phyloP scores from a whole-genome alignment of 208 protist genomes.

The Acanthamoeba healyi region DNA sequence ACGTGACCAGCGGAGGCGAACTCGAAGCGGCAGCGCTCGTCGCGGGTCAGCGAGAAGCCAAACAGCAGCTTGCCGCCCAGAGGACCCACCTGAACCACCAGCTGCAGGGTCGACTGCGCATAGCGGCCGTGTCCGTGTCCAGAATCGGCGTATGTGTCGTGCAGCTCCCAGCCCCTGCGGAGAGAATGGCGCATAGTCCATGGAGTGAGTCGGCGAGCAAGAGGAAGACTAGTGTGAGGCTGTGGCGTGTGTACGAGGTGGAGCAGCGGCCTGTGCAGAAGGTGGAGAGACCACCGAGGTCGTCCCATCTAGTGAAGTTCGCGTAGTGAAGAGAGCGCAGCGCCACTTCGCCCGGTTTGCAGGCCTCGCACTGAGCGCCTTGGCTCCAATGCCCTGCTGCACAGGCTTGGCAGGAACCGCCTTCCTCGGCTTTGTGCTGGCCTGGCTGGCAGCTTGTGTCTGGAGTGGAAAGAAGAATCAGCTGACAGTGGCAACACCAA shows the following conservation, averaged over 20 bases:
- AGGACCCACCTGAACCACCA: neutral
- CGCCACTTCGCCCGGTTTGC: neutral
- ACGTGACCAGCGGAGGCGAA: neutral
- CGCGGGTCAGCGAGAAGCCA: neutral
- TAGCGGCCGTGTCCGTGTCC: constrained; percentile 55
- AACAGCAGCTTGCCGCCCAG: neutral
- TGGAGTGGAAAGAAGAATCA: neutral
- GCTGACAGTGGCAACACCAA: no score
- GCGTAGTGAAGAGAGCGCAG: neutral
- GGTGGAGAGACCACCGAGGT: constrained; percentile 18
- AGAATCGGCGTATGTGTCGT: neutral
- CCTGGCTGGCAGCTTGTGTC: neutral
- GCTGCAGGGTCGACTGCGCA: constrained; percentile 19
- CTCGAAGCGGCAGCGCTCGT: constrained; percentile 44
- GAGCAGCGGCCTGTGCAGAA: constrained; percentile 19
- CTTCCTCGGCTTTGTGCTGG: neutral
- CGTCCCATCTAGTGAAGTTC: constrained; percentile 21
- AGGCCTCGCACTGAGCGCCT: neutral
- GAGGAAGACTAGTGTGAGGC: neutral
- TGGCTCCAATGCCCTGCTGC: neutral
- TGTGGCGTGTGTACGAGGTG: neutral
- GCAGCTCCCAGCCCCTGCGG: constrained; percentile 23
- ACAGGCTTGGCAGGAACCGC: neutral
- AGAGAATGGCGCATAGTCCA: no score
- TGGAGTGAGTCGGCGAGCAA: neutral